Conservation (phyloP, 108 stramenopile species). For the Cyclotella sp. region DNA sequence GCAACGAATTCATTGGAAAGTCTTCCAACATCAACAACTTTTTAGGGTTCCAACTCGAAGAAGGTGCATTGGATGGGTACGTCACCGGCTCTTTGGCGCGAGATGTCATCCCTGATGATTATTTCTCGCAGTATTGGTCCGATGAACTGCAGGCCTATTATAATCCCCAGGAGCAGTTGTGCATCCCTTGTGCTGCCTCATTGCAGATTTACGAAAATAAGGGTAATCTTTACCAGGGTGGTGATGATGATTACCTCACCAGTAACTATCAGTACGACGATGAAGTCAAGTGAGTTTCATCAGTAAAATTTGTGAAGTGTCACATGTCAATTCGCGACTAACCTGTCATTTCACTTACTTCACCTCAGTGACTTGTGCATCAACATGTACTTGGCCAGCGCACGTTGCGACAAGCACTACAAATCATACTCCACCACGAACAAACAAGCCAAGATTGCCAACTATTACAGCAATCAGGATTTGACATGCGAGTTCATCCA, state of each 20-base stretch:
- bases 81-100: constrained; percentile 45
- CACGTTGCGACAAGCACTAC: constrained; percentile 80
- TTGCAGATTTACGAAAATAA: constrained; percentile 18
- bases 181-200: constrained; percentile 14
- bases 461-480: constrained; percentile 40
- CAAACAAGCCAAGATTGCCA: constrained; percentile 36
- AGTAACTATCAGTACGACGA: constrained; percentile 2
- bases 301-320: background rate
- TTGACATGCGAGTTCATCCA: constrained; percentile 75
- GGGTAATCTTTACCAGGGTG: background rate
- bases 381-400: constrained; percentile 27
- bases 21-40: constrained; percentile 34
- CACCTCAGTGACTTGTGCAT: constrained; percentile 67
- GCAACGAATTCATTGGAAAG: constrained; percentile 67
- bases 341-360: background rate
- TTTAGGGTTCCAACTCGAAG: constrained; percentile 32
- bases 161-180: constrained; percentile 25
- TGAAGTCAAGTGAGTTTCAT: constrained; percentile 17
- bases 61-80: constrained; percentile 30
- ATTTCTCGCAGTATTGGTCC: constrained; percentile 14
- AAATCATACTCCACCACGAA: constrained; percentile 25
- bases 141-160: constrained; percentile 20
- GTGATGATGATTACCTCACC: constrained; percentile 30
- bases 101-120: constrained; percentile 12
- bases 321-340: too few relatives aligned